Evolutionary conservation across 169 alveolate genomes (phyloP), one percentile per base, ranked within the genome.

Genomic region (Cryptosporidium sp.): DNA sequence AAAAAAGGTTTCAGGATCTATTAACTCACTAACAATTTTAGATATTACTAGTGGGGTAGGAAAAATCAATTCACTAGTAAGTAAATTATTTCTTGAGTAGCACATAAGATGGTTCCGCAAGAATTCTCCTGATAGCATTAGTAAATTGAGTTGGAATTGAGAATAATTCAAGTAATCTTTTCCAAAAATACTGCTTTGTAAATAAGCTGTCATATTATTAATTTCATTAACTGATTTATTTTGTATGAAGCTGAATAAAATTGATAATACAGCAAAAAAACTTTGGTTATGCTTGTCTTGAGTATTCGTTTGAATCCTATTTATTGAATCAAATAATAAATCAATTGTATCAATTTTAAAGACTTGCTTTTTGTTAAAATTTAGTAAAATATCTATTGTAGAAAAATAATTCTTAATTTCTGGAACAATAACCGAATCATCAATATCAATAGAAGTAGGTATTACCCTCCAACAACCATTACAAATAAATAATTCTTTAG

Each of bases 401-500:
- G 86, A 73, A n/a, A 73, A 73, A 56, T 73, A 73, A 10, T 33
- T 18, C 45, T 52, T 56, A 31, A 60, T 53, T 73, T 73, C 86
- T 4, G 86, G 86, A 23, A 73, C 35, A 10, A 53, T 52, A 56
- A 58, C 44, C 0, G 86, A 73, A 73, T 23, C 21, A 12, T 65
- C 89, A 35, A 80, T 80, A 62, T 80, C 89, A 37, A 80, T 42
- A 23, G 80, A 61, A 23, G 89, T 80, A 6, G 89, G 75, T n/a
- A 80, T 26, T 8, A 45, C 9, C 0, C 48, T 60, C 44, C 33
- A 62, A 39, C 89, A 80, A 14, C 44, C 12, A 23, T 37, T 62
- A 39, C 89, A 80, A 9, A 23, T 29, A 44, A 44, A 62, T 18
- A 80, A 14, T 7, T 51, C 75, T 35, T 70, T 48, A 37, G 89